A percentile compares a stretch with the other conserved stretches of the same genome.
Conservation (phyloP, 2,329 filamentous ascomycete species). For the Fusarium begoniae region DNA sequence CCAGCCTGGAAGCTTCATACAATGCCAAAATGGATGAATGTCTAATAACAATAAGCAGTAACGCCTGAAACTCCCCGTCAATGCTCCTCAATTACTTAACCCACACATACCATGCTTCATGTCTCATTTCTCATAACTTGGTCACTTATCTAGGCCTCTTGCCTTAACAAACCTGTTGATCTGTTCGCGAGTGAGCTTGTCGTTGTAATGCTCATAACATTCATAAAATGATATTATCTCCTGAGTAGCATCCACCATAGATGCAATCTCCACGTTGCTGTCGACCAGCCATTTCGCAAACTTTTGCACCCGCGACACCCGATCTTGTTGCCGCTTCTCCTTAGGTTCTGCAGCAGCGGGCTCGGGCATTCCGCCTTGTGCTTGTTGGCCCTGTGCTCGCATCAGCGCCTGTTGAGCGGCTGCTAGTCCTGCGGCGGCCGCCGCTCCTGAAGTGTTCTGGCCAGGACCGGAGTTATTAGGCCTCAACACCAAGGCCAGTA, state of each 20-base stretch:
- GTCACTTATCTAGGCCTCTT: conserved; percentile 62
- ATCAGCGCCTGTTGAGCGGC: conserved; percentile 60
- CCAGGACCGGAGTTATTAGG: conserved; percentile 55
- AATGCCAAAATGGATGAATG: neutral
- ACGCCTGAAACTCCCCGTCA: conserved; percentile 23
- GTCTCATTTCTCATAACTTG: conserved; percentile 35
- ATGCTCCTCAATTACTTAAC: conserved; percentile 2
- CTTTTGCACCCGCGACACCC: conserved; percentile 71
- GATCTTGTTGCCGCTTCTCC: conserved; percentile 61
- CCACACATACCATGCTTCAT: conserved; percentile 30
- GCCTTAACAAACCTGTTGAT: conserved; percentile 69
- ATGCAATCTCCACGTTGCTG: conserved; percentile 84
- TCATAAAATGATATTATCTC: conserved; percentile 93
- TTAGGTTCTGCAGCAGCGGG: conserved; percentile 46
- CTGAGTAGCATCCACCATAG: conserved; percentile 88
- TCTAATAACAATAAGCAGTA: neutral
- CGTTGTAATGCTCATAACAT: conserved; percentile 68
- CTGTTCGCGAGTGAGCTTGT: conserved; percentile 66
- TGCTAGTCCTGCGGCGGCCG: conserved; percentile 56
- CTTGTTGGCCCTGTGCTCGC: conserved; percentile 54
- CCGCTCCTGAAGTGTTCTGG: conserved; percentile 43
- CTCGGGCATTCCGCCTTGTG: conserved; percentile 33
- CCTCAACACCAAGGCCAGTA: conserved; percentile 84
- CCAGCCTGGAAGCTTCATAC: neutral
- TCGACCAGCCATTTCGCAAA: conserved; percentile 84